Percentiles rank a stretch among this genome's conserved stretches.
These are phyloP conservation scores for Suillus ampliporus DNA, from an alignment of 768 basidiomycete genomes.

Conservation along the genomic window DNA sequence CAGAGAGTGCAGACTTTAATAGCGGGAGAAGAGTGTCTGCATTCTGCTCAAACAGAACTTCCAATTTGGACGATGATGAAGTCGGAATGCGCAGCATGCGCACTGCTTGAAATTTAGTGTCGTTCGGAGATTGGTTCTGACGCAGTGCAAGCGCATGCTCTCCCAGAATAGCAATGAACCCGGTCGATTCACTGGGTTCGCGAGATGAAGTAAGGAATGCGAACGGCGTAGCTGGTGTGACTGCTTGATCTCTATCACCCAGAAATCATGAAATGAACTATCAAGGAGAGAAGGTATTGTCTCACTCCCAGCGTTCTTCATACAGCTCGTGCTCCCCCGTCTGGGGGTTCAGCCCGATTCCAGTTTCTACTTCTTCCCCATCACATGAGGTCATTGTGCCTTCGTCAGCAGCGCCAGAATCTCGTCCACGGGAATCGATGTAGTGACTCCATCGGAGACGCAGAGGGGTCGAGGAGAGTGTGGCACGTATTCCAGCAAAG, in stretches of 20 bases:
- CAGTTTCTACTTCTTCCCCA: constrained; percentile 23
- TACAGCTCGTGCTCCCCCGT: constrained; percentile 22
- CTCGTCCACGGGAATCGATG: constrained; percentile 22
- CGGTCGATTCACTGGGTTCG: constrained; percentile 15
- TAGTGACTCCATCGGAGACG: constrained; percentile 23
- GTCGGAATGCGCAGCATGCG: constrained; percentile 1
- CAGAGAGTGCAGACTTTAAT: neutral
- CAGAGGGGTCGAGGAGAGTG: constrained; percentile 9
- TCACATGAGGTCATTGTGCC: constrained; percentile 16
- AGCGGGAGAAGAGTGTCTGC: neutral
- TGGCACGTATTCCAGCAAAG: constrained; percentile 22
- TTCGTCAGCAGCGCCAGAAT: constrained; percentile 18
- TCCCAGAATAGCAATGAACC: constrained; percentile 27
- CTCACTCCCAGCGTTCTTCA: constrained; percentile 30
- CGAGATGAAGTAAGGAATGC: constrained; percentile 23
- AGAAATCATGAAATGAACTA: neutral
- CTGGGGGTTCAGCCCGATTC: constrained; percentile 17
- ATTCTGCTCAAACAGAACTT: neutral
- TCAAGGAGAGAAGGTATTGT: neutral
- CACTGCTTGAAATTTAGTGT: neutral
- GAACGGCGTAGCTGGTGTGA: constrained; percentile 16
- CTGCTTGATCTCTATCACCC: constrained; percentile 13
- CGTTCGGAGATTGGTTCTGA: neutral
- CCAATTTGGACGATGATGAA: neutral
- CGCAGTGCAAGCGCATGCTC: constrained; percentile 23